These are phyloP conservation scores for Trametes elegans DNA, from an alignment of 768 basidiomycete species.

Conservation along the genomic window DNA sequence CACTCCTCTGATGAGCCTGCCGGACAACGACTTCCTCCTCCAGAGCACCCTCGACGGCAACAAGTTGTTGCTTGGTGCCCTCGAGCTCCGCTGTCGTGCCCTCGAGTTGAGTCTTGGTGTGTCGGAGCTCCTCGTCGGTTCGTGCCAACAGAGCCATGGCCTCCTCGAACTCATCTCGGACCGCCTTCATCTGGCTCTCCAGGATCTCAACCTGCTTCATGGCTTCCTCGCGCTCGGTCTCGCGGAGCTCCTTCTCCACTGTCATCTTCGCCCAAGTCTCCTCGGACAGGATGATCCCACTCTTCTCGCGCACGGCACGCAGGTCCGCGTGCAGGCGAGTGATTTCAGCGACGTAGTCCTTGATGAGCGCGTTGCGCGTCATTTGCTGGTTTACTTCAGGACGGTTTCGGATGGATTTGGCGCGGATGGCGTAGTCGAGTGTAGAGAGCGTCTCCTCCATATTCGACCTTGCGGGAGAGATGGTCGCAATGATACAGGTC, in stretches of 20 bases:
- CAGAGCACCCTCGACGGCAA: constrained; percentile 53
- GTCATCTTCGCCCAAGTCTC: constrained; percentile 87
- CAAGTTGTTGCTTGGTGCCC: constrained; percentile 56
- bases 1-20: constrained; percentile 74
- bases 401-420: constrained; percentile 92
- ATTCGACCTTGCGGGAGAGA: constrained; percentile 91
- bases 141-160: constrained; percentile 74
- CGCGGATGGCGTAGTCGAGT: constrained; percentile 92
- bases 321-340: constrained; percentile 90
- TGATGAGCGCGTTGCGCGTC: constrained; percentile 87
- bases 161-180: constrained; percentile 91
- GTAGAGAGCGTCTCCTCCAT: constrained; percentile 98
- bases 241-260: constrained; percentile 70
- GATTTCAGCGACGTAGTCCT: constrained; percentile 92
- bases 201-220: constrained; percentile 79
- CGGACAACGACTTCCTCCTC: constrained; percentile 81
- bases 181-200: constrained; percentile 75
- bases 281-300: constrained; percentile 91
- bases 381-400: constrained; percentile 95
- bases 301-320: constrained; percentile 90
- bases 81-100: constrained; percentile 51
- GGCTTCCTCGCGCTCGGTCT: constrained; percentile 80
- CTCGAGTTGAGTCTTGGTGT: constrained; percentile 54
- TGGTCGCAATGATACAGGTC: constrained; percentile 95
- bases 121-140: constrained; percentile 72